Evolutionary conservation across 345 rosid species (phyloP).

Genomic region (Cardamine resedifolia): DNA sequence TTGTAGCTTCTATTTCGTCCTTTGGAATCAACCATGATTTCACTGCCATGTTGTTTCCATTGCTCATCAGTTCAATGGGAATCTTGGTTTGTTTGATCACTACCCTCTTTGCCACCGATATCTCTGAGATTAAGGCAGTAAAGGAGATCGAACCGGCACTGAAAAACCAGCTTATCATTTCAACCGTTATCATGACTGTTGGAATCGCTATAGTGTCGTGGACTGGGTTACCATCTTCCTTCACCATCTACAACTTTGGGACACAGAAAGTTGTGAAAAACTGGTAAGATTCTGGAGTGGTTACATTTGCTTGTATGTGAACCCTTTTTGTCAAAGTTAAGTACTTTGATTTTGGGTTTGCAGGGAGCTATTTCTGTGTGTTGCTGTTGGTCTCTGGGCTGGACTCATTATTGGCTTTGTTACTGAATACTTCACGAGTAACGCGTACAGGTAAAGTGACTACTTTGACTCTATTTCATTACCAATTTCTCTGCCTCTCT

Average conservation of each 20-base stretch:
- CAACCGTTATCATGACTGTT: conserved; percentile 60
- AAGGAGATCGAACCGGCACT: conserved; percentile 62
- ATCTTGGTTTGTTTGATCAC: conserved; percentile 70
- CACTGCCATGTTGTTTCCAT: conserved; percentile 62
- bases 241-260: conserved; percentile 69
- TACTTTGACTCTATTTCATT: background rate
- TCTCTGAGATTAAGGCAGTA: conserved; percentile 66
- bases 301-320: background rate
- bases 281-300: conserved; percentile 42
- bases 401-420: conserved; percentile 69
- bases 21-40: conserved; percentile 69
- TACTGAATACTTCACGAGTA: conserved; percentile 67
- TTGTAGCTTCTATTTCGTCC: conserved; percentile 72
- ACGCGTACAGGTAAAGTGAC: conserved; percentile 58
- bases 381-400: conserved; percentile 71
- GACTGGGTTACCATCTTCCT: conserved; percentile 51
- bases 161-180: conserved; percentile 71
- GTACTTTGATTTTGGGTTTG: conserved; percentile 13
- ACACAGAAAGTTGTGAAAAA: conserved; percentile 59
- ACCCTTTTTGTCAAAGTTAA: background rate
- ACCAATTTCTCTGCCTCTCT: background rate
- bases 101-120: conserved; percentile 66
- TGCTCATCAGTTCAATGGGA: conserved; percentile 61
- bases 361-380: conserved; percentile 70
- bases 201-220: conserved; percentile 58